These are phyloP conservation scores for Linum tenue DNA, from an alignment of 345 rosid species.

Conservation along the genomic window DNA sequence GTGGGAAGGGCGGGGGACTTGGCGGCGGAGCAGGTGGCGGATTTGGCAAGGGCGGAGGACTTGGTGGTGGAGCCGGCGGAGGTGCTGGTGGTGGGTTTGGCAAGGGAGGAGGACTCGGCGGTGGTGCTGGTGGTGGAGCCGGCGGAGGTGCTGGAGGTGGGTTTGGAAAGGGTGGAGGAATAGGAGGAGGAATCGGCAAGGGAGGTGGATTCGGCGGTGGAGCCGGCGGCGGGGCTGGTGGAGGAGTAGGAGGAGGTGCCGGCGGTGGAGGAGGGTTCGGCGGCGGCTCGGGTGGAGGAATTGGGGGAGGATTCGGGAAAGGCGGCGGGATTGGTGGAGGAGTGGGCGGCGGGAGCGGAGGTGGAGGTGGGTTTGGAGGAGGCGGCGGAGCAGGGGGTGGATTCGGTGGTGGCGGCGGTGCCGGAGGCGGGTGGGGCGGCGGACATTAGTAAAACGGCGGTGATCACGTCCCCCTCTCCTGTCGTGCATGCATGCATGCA, in stretches of 20 bases:
- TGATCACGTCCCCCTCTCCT: background rate
- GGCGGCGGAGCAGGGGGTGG: slow-evolving; percentile 16
- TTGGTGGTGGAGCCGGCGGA: background rate
- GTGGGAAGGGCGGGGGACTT: slow-evolving; percentile 1
- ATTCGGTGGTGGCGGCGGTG: slow-evolving; percentile 13
- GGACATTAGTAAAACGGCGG: background rate
- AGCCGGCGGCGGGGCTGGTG: slow-evolving; percentile 5
- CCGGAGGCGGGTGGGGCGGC: background rate
- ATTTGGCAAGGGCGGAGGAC: slow-evolving; percentile 1
- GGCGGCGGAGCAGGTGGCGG: slow-evolving; percentile 15
- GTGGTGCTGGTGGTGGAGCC: background rate
- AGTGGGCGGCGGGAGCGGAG: slow-evolving; percentile 17
- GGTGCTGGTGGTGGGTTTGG: slow-evolving; percentile 2
- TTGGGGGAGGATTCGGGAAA: slow-evolving; percentile 16
- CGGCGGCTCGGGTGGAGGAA: slow-evolving; percentile 17
- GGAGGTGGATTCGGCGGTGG: slow-evolving; percentile 18
- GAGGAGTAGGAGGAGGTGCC: slow-evolving; percentile 17
- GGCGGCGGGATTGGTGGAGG: slow-evolving; percentile 27
- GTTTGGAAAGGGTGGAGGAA: background rate
- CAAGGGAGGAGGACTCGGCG: background rate
- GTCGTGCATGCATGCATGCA: slow-evolving; percentile 21
- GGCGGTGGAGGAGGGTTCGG: slow-evolving; percentile 28
- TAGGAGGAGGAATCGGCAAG: slow-evolving; percentile 20
- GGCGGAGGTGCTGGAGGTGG: slow-evolving; percentile 11
- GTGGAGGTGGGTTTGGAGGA: slow-evolving; percentile 28